Percentiles rank a stretch among this genome's conserved stretches.
Evolutionary conservation across 2,329 filamentous ascomycete species (phyloP).

Genomic region (Acarospora socialis): DNA sequence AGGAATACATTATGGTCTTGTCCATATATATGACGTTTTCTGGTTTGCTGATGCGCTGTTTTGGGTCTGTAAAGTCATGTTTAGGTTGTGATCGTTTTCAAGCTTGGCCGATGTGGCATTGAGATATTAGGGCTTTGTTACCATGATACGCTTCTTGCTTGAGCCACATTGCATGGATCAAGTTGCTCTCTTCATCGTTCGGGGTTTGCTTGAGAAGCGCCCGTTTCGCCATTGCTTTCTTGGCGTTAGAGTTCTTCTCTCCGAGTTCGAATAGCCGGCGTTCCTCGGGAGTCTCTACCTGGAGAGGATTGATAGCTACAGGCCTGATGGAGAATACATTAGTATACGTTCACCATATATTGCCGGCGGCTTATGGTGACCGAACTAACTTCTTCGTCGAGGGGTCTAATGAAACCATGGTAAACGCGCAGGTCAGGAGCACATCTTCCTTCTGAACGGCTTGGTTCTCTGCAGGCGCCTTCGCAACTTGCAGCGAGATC

Average conservation of each 20-base stretch:
- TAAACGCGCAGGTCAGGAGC: constrained; percentile 58
- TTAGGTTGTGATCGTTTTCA: constrained; percentile 1
- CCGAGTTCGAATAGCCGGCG: constrained; percentile 47
- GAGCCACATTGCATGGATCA: constrained; percentile 63
- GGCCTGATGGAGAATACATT: constrained; percentile 28
- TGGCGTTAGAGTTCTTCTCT: constrained; percentile 51
- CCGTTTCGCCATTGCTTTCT: constrained; percentile 46
- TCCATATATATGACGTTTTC: constrained; percentile 48
- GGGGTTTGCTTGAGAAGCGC: constrained; percentile 53
- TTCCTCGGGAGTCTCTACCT: constrained; percentile 51
- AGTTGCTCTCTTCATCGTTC: constrained; percentile 54
- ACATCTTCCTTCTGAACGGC: constrained; percentile 42
- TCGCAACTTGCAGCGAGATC: constrained; percentile 59
- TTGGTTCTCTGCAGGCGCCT: constrained; percentile 46
- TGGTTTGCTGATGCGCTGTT: constrained; percentile 39
- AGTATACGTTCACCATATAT: too few species aligned
- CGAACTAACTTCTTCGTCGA: constrained; percentile 49
- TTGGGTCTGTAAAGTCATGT: constrained; percentile 33
- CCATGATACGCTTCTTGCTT: constrained; percentile 49
- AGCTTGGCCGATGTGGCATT: not conserved
- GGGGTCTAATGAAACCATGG: constrained; percentile 62
- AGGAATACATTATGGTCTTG: constrained; percentile 47
- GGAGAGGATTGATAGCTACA: constrained; percentile 45
- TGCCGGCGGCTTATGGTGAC: constrained; percentile 8
- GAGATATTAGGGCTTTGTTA: constrained; percentile 18